Evolutionary conservation across 2,329 filamentous ascomycete genomes (phyloP), one percentile per base, ranked within the genome.

Genomic region (Shiraia sp.): DNA sequence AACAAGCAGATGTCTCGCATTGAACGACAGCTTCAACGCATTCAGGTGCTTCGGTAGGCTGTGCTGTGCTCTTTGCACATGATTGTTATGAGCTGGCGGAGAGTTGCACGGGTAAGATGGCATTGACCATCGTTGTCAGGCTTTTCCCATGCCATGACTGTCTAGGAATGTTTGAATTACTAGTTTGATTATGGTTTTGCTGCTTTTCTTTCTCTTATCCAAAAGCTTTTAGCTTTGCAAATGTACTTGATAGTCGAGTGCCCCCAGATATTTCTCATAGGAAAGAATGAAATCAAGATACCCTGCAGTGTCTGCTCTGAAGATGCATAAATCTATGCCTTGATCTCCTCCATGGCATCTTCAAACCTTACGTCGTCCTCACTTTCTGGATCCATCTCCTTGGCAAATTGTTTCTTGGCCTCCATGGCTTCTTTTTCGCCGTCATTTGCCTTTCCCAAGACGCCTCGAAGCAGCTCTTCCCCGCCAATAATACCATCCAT

Each of bases 401-500:
- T 31, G 22, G 22, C 34, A 13, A 12, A 23, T 19, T 14, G n/a
- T 24, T 29, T 32, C 10, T 12, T 13, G 15, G 8, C 29, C 40
- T 23, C 33, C n/a, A 29, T 39, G 16, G 23, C 24, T 19, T 28
- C 35, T 24, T 4, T 32, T 16, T 42, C 45, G 14, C 30, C 36
- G 14, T 35, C 37, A 3, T 7, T 30, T 4, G 8, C 23, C 50
- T 13, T 39, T 4, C 38, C 42, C 25, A 37, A 22, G 1, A 16
- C 35, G 13, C 10, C 36, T 1, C 29, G 23, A 16, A 32, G 24
- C 7, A 45, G 36, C 10, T 17, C 32, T 24, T 26, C 39, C 8
- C 24, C 40, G 17, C 44, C 41, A 2, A 32, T 24, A 14, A 56
- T 35, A 14, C 36, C 49, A 40, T 25, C 34, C 51, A 63, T 40